Conservation (phyloP, 805 yeast genomes). For the Torulaspora maleeae region DNA sequence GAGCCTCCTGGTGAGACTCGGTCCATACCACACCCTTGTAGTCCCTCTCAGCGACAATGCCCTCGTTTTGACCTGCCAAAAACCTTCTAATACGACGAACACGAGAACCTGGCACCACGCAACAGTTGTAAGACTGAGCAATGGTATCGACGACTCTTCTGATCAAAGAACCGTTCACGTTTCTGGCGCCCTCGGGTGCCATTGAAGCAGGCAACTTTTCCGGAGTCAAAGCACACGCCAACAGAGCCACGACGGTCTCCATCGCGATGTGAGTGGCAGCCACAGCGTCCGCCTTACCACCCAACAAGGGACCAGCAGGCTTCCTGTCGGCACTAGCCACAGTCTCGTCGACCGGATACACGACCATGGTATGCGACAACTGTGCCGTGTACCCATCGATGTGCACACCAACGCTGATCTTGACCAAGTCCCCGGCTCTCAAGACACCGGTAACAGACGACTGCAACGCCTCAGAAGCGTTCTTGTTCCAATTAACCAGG, state of each 20-base stretch:
- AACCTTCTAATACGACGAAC: conserved; percentile 90
- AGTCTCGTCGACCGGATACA: conserved; percentile 60
- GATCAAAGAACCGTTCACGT: conserved; percentile 64
- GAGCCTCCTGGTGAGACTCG: conserved; percentile 71
- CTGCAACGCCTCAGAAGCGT: conserved; percentile 17
- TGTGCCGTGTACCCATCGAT: conserved; percentile 92
- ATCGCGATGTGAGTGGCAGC: conserved; percentile 87
- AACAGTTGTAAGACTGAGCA: conserved; percentile 78
- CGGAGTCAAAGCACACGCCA: conserved; percentile 70
- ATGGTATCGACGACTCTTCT: conserved; percentile 77
- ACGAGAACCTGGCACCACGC: conserved; percentile 87
- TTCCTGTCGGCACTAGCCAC: conserved; percentile 35
- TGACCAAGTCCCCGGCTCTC: conserved; percentile 77
- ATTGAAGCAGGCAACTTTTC: conserved; percentile 63
- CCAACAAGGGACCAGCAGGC: conserved; percentile 77
- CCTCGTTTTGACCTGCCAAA: conserved; percentile 93
- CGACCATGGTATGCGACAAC: conserved; percentile 80
- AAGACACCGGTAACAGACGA: conserved; percentile 29
- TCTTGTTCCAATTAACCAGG: conserved; percentile 31
- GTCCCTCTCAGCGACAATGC: conserved; percentile 84
- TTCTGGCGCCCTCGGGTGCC: conserved; percentile 28
- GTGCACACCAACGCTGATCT: conserved; percentile 82
- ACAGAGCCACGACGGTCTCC: conserved; percentile 73
- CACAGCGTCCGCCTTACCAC: conserved; percentile 81
- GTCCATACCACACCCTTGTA: conserved; percentile 90